Evolutionary conservation across 2,329 filamentous ascomycete genomes (phyloP).

Genomic region (Neofusicoccum umdonicola): DNA sequence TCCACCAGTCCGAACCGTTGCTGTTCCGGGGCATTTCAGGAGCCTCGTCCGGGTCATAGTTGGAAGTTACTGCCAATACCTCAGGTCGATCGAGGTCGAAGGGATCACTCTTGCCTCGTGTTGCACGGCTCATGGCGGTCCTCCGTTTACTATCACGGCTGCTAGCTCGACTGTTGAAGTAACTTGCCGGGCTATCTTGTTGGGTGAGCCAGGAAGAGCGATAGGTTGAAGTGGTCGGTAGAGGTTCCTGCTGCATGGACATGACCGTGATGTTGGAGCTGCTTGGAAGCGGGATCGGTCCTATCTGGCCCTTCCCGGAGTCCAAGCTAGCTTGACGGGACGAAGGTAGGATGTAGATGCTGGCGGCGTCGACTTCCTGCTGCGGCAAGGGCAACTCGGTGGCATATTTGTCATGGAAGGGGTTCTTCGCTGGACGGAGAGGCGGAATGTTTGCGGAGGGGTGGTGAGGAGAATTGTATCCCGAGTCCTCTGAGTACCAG

Average conservation of each 20-base stretch:
- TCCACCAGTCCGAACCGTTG: conserved; percentile 8
- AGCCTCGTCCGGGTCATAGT: neutral
- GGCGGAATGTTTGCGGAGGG: conserved; percentile 1
- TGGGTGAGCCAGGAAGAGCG: conserved; percentile 1
- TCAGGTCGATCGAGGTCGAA: conserved; percentile 42
- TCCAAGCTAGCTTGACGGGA: neutral
- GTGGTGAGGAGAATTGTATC: conserved; percentile 8
- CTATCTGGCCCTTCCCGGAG: neutral
- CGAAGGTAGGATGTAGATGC: conserved; percentile 10
- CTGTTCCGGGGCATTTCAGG: neutral
- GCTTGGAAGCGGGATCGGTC: conserved; percentile 9
- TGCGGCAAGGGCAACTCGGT: neutral
- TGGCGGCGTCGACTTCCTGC: neutral
- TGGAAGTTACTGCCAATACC: conserved; percentile 31
- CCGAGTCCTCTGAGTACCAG: conserved; percentile 4
- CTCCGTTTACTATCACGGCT: neutral
- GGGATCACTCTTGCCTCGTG: conserved; percentile 39
- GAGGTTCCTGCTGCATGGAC: neutral
- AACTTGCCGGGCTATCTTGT: neutral
- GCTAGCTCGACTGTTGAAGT: neutral
- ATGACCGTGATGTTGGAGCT: neutral
- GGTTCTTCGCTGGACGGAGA: neutral
- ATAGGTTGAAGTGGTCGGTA: neutral
- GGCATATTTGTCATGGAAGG: neutral
- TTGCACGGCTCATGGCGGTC: conserved; percentile 20